Evolutionary conservation across 176 grass and related monocot species (phyloP).

Genomic region (Paspalum vaginatum): DNA sequence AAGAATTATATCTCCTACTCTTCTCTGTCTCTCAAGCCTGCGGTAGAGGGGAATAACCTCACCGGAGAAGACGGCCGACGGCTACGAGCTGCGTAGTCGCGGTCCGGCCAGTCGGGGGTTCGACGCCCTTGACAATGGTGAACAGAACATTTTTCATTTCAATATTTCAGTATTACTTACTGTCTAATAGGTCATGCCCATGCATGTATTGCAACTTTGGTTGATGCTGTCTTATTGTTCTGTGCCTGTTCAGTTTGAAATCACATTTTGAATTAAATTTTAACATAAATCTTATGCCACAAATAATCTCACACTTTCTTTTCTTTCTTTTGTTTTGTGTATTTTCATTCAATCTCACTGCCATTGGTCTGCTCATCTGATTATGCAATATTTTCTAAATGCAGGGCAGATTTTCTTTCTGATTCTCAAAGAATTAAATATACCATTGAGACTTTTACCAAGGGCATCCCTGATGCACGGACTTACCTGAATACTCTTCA

Average conservation of each 20-base stretch:
- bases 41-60: too few species aligned
- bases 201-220: not conserved
- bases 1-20: too few species aligned
- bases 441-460: conserved; percentile 67
- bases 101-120: too few species aligned
- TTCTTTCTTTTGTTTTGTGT: conserved; percentile 20
- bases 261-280: conserved; percentile 1
- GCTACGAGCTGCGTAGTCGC: too few species aligned
- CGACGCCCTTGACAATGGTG: too few species aligned
- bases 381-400: conserved; percentile 40
- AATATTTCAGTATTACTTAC: conserved; percentile 3
- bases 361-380: conserved; percentile 16
- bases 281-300: not conserved
- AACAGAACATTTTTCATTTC: not conserved
- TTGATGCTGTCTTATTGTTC: not conserved
- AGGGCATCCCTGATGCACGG: conserved; percentile 88
- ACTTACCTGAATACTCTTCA: conserved; percentile 84
- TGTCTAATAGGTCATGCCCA: conserved; percentile 5
- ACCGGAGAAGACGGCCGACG: too few species aligned
- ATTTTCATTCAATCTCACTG: not conserved
- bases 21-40: too few species aligned
- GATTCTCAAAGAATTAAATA: conserved; percentile 85
- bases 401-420: conserved; percentile 79
- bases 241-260: conserved; percentile 1
- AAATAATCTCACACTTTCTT: not conserved